Base-by-base conservation (phyloP, 176 grass and related monocot genomes). In the Hordeum vulgare region DNA sequence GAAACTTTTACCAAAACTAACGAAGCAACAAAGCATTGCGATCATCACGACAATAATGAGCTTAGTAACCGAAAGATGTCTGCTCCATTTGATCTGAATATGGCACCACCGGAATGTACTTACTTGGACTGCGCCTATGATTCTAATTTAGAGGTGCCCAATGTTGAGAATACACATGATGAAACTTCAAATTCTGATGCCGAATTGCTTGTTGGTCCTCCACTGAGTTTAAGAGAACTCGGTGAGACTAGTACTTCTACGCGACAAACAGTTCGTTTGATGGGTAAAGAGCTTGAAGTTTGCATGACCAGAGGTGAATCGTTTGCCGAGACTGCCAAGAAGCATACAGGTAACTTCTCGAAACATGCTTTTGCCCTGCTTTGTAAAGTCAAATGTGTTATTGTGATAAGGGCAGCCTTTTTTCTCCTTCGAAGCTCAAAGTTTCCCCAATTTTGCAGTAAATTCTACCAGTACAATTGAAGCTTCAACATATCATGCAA, bases 231-330 rank as follows among this genome's bases (percentile, higher is more conserved):
- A 66, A 53, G 75, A 57, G 58, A 88, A 65, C 11, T 74, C 64
- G 17, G 27, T 61, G 65, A 37, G 57, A 56, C 53, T 61, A 75
- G 34, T 56, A 77, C 81, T 74, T 34, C 84, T 74, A 4, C 61
- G 26, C 76, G 74, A 62, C 85, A 81, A 36, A 90, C 66, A 9
- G 14, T 93, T 79, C 87, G 91, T 77, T 87, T 93, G 81, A 93
- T 93, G 91, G 91, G 91, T 53, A 80, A 89, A 79, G 82, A 87
- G 85, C 59, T 93, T 60, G 45, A 81, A 85, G 77, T 90, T 66
- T 84, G 76, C 41, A 70, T 31, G 33, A 63, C 10, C 47, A 84
- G 78, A 79, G 64, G 68, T 58, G 64, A 77, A 37, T 58, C 27
- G 17, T 85, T 59, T 56, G 41, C 81, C 41, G 87, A 76, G 21